Percentiles rank a stretch among this genome's conserved stretches.
Conservation (phyloP, 208 protist genomes). For the Lotmaria passim region DNA sequence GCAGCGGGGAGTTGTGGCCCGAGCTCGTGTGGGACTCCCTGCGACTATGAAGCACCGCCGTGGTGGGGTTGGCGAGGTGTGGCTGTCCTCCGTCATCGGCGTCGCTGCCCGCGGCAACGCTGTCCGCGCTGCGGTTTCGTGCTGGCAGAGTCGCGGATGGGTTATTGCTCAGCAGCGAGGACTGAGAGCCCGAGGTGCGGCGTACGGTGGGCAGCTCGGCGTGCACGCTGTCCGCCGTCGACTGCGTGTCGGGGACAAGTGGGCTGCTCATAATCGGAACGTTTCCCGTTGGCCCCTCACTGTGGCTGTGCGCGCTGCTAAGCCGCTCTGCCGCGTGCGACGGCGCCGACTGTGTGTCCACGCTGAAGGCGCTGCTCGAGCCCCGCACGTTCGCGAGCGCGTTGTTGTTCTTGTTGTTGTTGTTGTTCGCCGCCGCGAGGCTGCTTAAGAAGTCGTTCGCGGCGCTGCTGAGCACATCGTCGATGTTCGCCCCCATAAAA, state of each 20-base stretch:
- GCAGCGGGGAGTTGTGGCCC: slow-evolving; percentile 18
- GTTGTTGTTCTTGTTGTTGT: background rate
- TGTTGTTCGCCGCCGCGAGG: slow-evolving; percentile 27
- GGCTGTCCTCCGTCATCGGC: background rate
- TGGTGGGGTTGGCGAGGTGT: too few species aligned
- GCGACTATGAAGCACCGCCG: too few species aligned
- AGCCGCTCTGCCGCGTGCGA: slow-evolving; percentile 1
- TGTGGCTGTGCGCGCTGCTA: slow-evolving; percentile 11
- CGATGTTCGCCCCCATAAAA: slow-evolving; percentile 54
- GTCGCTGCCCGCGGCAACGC: background rate
- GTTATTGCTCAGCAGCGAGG: slow-evolving; percentile 7
- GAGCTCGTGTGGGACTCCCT: slow-evolving; percentile 5
- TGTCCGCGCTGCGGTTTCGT: background rate
- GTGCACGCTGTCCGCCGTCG: background rate
- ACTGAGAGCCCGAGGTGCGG: background rate
- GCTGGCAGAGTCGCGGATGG: slow-evolving; percentile 7
- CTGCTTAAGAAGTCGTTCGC: slow-evolving; percentile 64
- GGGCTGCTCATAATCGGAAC: slow-evolving; percentile 9
- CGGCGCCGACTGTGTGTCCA: background rate
- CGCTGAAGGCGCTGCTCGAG: slow-evolving; percentile 26
- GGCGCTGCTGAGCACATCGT: slow-evolving; percentile 55
- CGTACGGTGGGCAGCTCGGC: background rate
- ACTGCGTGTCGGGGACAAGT: background rate
- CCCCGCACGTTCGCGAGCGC: background rate
- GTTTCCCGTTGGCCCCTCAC: slow-evolving; percentile 1